Evolutionary conservation across 345 rosid genomes (phyloP), one percentile per base, ranked within the genome.

Genomic region (Hevea brasiliensis): DNA sequence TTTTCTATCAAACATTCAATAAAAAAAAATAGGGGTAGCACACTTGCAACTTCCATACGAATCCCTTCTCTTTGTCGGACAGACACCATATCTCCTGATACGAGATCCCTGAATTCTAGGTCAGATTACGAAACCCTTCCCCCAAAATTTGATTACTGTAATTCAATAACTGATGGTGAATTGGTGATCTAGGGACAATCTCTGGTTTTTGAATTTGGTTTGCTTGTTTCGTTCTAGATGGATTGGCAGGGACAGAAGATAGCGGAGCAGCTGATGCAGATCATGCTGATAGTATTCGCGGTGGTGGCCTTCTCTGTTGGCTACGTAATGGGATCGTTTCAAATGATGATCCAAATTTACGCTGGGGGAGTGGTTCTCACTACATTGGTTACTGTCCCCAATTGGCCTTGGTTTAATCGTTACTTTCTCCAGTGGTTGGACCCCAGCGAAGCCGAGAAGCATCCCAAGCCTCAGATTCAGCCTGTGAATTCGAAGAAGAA

Each of bases 211-310:
- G 12, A 3, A 4, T 42, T 29, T 14, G 8, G 26, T 57, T 69
- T 54, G 7, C 32, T 10, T 35, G 26, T 59, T 21, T 56, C 11
- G 10, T 32, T 32, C 4, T 32, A 82, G 76, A 92, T 95, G 99
- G 98, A 95, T 84, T 95, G 99, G 98, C 92, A 95, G 87, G 98
- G 99, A 35, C 98, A 95, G 76, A 95, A 89, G 85, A 71, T 88
- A 27, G 91, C 96, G n/a, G 98, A 95, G 96, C 94, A 86, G 77
- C 77, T 90, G 84, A 91, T 95, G 98, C 99, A 92, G 85, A 83
- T 90, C 37, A 7, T 92, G 86, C 84, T 95, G 15, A 21, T 95
- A 80, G 89, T 77, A 17, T 89, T 83, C 1, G 93, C 92, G 5
- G 88, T 79, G 35, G 83, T 76, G 56, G 88, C 94, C 0, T 82